A percentile compares a stretch with the other conserved stretches of the same genome.
Evolutionary conservation across 768 basidiomycete genomes (phyloP).

Genomic region (Rhizopogon roseolus): DNA sequence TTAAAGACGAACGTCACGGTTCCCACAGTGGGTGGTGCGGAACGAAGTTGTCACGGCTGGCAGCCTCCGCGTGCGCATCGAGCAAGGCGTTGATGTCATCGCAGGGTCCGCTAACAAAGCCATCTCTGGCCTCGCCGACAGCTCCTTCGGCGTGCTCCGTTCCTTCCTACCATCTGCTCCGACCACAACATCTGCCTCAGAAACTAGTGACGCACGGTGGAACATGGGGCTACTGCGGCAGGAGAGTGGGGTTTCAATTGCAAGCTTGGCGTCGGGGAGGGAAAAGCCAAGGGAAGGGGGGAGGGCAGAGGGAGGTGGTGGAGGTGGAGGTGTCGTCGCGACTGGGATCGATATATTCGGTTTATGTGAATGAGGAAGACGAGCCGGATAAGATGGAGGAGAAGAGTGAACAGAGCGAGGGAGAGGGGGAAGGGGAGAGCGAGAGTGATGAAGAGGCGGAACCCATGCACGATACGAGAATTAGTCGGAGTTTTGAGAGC

Average conservation of each 20-base stretch:
- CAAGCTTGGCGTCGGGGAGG: slow-evolving; percentile 56
- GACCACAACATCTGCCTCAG: slow-evolving; percentile 10
- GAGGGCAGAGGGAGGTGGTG: slow-evolving; percentile 47
- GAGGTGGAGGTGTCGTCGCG: slow-evolving; percentile 48
- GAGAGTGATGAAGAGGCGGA: slow-evolving; percentile 34
- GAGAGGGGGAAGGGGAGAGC: slow-evolving; percentile 31
- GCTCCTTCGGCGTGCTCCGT: slow-evolving; percentile 83
- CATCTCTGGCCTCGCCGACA: slow-evolving; percentile 81
- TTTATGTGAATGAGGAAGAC: slow-evolving; percentile 4
- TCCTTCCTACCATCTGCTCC: slow-evolving; percentile 57
- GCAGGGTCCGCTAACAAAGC: slow-evolving; percentile 79
- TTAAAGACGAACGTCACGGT: no score
- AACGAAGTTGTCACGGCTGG: slow-evolving; percentile 29
- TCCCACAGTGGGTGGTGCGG: no score
- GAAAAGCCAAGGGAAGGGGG: slow-evolving; percentile 23
- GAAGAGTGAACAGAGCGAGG: slow-evolving; percentile 19
- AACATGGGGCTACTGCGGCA: slow-evolving; percentile 66
- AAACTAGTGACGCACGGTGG: slow-evolving; percentile 26
- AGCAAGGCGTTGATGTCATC: slow-evolving; percentile 74
- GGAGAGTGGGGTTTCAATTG: slow-evolving; percentile 80
- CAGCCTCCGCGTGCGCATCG: slow-evolving; percentile 68
- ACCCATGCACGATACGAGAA: slow-evolving; percentile 53
- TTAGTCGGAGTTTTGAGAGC: slow-evolving; percentile 82
- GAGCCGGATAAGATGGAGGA: slow-evolving; percentile 18
- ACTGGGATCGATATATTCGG: slow-evolving; percentile 43